A percentile compares a stretch with the other conserved stretches of the same genome.
These are phyloP conservation scores for Acarospora socialis DNA, from an alignment of 2,329 filamentous ascomycete species.

Conservation along the genomic window DNA sequence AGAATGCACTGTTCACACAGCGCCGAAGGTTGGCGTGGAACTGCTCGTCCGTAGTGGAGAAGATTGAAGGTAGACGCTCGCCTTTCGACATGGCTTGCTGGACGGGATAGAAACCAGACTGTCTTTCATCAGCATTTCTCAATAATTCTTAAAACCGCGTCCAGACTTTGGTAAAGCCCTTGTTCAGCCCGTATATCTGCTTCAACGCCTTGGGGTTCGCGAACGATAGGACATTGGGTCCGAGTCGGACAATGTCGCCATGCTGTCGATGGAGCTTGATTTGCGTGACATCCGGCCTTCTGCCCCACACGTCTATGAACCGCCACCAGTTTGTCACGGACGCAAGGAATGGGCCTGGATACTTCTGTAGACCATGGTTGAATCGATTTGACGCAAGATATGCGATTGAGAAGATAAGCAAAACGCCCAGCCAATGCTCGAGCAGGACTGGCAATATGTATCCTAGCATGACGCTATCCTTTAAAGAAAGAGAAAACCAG, in stretches of 20 bases:
- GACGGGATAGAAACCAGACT: slow-evolving; percentile 71
- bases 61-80: slow-evolving; percentile 53
- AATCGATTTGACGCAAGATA: slow-evolving; percentile 38
- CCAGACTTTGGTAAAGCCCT: slow-evolving; percentile 61
- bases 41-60: slow-evolving; percentile 59
- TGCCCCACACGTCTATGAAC: slow-evolving; percentile 51
- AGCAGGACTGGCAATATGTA: slow-evolving; percentile 23
- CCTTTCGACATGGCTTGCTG: slow-evolving; percentile 61
- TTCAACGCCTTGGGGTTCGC: slow-evolving; percentile 59
- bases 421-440: slow-evolving; percentile 32
- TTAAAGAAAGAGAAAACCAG: no score
- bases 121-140: neutral
- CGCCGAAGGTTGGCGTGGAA: slow-evolving; percentile 64
- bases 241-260: slow-evolving; percentile 60
- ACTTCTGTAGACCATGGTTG: slow-evolving; percentile 48
- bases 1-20: slow-evolving; percentile 61
- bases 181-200: slow-evolving; percentile 68
- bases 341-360: slow-evolving; percentile 58
- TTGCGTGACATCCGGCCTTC: slow-evolving; percentile 53
- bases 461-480: no score
- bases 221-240: slow-evolving; percentile 61
- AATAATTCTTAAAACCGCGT: slow-evolving; percentile 2
- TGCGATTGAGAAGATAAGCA: slow-evolving; percentile 21
- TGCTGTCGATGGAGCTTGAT: slow-evolving; percentile 53
- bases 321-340: slow-evolving; percentile 61